Evolutionary conservation across 345 rosid genomes (phyloP).

Genomic region (Cardamine occulta): DNA sequence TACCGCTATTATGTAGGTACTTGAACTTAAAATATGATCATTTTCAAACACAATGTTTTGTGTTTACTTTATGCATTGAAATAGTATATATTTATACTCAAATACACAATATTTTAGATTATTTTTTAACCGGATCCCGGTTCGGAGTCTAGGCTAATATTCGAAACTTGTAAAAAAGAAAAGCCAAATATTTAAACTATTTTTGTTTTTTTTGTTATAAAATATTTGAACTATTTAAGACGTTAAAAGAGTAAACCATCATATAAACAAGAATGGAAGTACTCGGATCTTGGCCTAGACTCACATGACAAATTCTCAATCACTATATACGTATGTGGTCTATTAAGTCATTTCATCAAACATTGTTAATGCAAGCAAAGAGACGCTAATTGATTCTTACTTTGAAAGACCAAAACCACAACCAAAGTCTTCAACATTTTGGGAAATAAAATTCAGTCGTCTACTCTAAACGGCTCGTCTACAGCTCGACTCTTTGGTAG

Average conservation of each 20-base stretch:
- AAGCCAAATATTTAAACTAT: too few relatives aligned
- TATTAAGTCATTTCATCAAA: background rate
- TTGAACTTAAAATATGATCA: too few relatives aligned
- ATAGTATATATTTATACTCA: too few relatives aligned
- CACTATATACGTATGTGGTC: background rate
- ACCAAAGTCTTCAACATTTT: constrained; percentile 10
- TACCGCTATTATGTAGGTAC: too few relatives aligned
- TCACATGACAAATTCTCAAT: background rate
- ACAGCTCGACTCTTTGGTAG: constrained; percentile 6
- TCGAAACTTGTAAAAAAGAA: background rate
- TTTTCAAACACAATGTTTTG: too few relatives aligned
- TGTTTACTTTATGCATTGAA: too few relatives aligned
- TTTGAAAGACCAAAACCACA: too few relatives aligned
- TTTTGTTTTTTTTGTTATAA: too few relatives aligned
- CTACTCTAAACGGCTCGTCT: constrained; percentile 15
- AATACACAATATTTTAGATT: too few relatives aligned
- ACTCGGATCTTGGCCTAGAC: background rate
- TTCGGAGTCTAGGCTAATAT: background rate
- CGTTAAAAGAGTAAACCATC: background rate
- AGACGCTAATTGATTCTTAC: background rate
- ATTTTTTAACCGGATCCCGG: too few relatives aligned
- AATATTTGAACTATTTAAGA: background rate
- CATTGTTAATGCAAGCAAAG: background rate
- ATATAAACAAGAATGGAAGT: too few relatives aligned
- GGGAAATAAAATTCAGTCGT: constrained; percentile 3